Percentiles rank a stretch among this genome's conserved stretches.
phyloP scores from a whole-genome alignment of 2,329 filamentous ascomycete genomes.

The Fusarium virguliforme region DNA sequence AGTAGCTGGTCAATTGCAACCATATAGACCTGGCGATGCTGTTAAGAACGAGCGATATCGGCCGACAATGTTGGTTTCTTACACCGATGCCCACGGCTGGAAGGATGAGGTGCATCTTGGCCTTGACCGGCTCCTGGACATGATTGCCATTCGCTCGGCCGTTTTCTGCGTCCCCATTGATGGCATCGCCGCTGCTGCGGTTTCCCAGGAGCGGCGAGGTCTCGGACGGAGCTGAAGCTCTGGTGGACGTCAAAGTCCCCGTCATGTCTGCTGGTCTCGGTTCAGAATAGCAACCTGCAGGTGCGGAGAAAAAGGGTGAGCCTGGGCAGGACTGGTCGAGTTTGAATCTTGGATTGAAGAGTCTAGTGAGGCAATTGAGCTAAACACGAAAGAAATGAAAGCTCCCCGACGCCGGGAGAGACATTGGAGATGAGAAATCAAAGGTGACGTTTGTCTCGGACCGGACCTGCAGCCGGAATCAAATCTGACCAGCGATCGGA shows the following conservation, averaged over 20 bases:
- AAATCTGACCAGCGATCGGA: slow-evolving; percentile 37
- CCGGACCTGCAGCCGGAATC: slow-evolving; percentile 24
- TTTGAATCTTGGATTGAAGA: background rate
- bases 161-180: slow-evolving; percentile 35
- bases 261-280: slow-evolving; percentile 30
- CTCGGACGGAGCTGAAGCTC: slow-evolving; percentile 39
- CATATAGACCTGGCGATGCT: slow-evolving; percentile 73
- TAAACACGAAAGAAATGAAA: background rate
- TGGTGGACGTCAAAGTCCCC: slow-evolving; percentile 7
- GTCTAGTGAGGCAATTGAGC: background rate
- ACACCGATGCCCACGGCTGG: slow-evolving; percentile 60
- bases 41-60: slow-evolving; percentile 16
- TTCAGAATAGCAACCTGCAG: background rate
- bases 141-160: slow-evolving; percentile 12
- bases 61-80: background rate
- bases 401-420: background rate
- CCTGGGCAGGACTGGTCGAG: background rate
- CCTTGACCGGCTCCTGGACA: slow-evolving; percentile 42
- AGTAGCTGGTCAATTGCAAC: slow-evolving; percentile 84
- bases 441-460: slow-evolving; percentile 15
- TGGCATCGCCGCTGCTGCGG: background rate
- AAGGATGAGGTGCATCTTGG: slow-evolving; percentile 58
- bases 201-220: slow-evolving; percentile 51
- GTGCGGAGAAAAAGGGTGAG: background rate
- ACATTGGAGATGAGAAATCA: background rate